phyloP scores from a whole-genome alignment of 108 stramenopile genomes.

The Parmales sp. region DNA sequence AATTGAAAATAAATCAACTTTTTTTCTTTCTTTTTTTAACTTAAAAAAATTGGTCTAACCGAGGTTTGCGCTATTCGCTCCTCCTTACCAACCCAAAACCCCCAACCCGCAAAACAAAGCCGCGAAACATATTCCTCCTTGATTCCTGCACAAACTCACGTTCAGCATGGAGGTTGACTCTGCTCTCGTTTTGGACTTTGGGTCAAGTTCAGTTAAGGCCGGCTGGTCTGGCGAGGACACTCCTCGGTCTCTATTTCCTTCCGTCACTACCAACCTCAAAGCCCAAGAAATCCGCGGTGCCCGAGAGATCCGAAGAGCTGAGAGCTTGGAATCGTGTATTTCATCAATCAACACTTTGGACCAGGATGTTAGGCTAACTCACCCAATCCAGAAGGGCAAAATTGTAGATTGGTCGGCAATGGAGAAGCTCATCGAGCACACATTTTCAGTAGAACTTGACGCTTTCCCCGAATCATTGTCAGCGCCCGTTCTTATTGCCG shows the following conservation, averaged over 20 bases:
- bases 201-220: background rate
- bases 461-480: background rate
- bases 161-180: background rate
- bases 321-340: background rate
- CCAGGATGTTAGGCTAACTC: background rate
- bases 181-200: background rate
- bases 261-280: background rate
- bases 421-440: background rate
- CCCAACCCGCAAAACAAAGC: no score
- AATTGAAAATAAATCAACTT: no score
- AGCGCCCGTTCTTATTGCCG: background rate
- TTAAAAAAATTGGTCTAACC: no score
- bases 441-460: background rate
- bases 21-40: no score
- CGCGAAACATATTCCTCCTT: no score
- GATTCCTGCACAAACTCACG: no score
- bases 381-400: background rate
- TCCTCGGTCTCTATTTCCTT: slow-evolving; percentile 3
- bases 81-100: no score
- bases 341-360: background rate
- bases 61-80: no score
- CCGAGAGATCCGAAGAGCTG: background rate
- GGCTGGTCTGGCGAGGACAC: slow-evolving; percentile 12
- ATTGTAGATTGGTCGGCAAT: background rate
- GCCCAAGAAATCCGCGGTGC: background rate